A percentile compares a stretch with the other conserved stretches of the same genome.
These are phyloP conservation scores for Aspergillus cejpii DNA, from an alignment of 2,329 filamentous ascomycete genomes.

Conservation along the genomic window DNA sequence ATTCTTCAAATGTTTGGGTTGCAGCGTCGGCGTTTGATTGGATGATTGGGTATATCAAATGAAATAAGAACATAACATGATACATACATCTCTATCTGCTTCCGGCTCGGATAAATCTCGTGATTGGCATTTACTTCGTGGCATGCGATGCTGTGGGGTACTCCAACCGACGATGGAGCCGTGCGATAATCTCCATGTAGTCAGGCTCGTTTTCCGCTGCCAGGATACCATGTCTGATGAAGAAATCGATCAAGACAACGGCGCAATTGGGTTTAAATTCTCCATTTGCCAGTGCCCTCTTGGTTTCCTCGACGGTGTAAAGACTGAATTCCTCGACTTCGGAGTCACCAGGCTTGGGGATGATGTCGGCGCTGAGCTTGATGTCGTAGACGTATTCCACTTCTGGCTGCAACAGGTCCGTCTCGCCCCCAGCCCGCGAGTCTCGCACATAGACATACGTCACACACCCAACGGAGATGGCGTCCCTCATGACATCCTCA, in stretches of 20 bases:
- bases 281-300: constrained; percentile 60
- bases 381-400: constrained; percentile 88
- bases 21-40: constrained; percentile 40
- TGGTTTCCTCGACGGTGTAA: constrained; percentile 68
- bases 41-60: constrained; percentile 33
- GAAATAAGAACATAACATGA: constrained; percentile 17
- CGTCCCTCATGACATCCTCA: constrained; percentile 59
- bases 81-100: constrained; percentile 14
- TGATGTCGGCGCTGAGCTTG: constrained; percentile 61
- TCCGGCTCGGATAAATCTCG: background rate
- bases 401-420: constrained; percentile 78
- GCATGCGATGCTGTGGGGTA: constrained; percentile 60
- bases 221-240: constrained; percentile 75
- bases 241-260: constrained; percentile 78
- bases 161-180: constrained; percentile 70
- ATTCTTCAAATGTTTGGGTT: constrained; percentile 26
- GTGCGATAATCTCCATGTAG: constrained; percentile 65
- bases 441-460: constrained; percentile 82
- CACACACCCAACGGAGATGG: constrained; percentile 60
- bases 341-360: constrained; percentile 71
- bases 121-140: constrained; percentile 7
- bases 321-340: constrained; percentile 84
- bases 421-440: constrained; percentile 69
- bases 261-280: constrained; percentile 93
- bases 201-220: constrained; percentile 71